phyloP scores from a whole-genome alignment of 1,284 basidiomycete species.

The Apiotrichum gamsii region DNA sequence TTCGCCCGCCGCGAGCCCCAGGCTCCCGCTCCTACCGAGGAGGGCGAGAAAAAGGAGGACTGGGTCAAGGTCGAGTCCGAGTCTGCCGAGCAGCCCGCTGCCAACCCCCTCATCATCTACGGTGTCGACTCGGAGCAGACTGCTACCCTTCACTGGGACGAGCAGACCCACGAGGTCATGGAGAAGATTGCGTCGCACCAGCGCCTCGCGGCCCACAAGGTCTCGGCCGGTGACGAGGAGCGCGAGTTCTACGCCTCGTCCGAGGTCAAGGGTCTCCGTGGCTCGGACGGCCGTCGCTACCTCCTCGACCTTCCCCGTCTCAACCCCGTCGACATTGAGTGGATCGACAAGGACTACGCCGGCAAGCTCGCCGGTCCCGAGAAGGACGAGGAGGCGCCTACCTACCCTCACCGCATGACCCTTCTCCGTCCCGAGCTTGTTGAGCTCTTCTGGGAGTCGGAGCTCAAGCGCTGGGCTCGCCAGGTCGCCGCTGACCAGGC shows the following conservation, averaged over 20 bases:
- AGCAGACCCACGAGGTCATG: slow-evolving; percentile 52
- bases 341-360: slow-evolving; percentile 51
- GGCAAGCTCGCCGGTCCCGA: slow-evolving; percentile 34
- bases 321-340: slow-evolving; percentile 54
- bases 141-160: slow-evolving; percentile 47
- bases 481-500: slow-evolving; percentile 44
- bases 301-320: slow-evolving; percentile 54
- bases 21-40: slow-evolving; percentile 19
- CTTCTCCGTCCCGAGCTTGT: slow-evolving; percentile 56
- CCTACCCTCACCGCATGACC: slow-evolving; percentile 54
- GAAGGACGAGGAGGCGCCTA: slow-evolving; percentile 19
- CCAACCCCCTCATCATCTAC: slow-evolving; percentile 52
- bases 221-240: slow-evolving; percentile 48
- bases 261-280: slow-evolving; percentile 55
- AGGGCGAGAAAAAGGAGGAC: slow-evolving; percentile 42
- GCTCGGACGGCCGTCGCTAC: slow-evolving; percentile 54
- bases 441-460: slow-evolving; percentile 52
- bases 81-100: slow-evolving; percentile 59
- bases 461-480: slow-evolving; percentile 53
- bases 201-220: slow-evolving; percentile 52
- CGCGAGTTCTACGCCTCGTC: slow-evolving; percentile 52
- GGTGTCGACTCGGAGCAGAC: slow-evolving; percentile 54
- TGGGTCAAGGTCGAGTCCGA: slow-evolving; percentile 51
- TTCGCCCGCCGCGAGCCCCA: slow-evolving; percentile 47
- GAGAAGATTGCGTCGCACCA: slow-evolving; percentile 51